Evolutionary conservation across 1,139 yeast genomes (phyloP).

Genomic region (Geotrichum australiense): DNA sequence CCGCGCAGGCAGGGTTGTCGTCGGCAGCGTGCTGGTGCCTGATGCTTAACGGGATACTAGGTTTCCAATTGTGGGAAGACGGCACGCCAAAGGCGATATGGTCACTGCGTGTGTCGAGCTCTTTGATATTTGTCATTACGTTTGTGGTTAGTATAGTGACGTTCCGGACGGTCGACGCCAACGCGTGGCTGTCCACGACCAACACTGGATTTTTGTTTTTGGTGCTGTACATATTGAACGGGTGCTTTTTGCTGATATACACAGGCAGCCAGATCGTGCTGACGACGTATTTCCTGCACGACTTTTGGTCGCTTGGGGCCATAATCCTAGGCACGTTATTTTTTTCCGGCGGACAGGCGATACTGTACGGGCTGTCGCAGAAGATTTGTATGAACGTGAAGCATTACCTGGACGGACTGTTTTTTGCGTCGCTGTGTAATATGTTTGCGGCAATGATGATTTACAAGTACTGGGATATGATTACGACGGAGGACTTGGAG

Average conservation of each 20-base stretch:
- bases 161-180: conserved; percentile 10
- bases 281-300: conserved; percentile 59
- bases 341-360: conserved; percentile 72
- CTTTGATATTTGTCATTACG: conserved; percentile 51
- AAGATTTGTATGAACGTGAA: conserved; percentile 62
- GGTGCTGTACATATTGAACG: conserved; percentile 64
- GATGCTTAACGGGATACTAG: conserved; percentile 67
- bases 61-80: conserved; percentile 92
- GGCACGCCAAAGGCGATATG: conserved; percentile 54
- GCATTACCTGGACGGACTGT: conserved; percentile 86
- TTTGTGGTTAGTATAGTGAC: conserved; percentile 40
- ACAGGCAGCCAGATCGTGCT: conserved; percentile 64
- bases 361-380: conserved; percentile 61
- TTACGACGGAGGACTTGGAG: conserved; percentile 92
- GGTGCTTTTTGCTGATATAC: conserved; percentile 54
- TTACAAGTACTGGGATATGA: conserved; percentile 93
- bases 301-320: conserved; percentile 87
- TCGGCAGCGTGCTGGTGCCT: conserved; percentile 66
- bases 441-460: conserved; percentile 86
- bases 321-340: conserved; percentile 60
- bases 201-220: conserved; percentile 62
- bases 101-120: conserved; percentile 44
- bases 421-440: conserved; percentile 76
- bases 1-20: conserved; percentile 68
- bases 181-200: conserved; percentile 34